Evolutionary conservation across 805 yeast species (phyloP).

Genomic region (Zygoascus flipseniorum): DNA sequence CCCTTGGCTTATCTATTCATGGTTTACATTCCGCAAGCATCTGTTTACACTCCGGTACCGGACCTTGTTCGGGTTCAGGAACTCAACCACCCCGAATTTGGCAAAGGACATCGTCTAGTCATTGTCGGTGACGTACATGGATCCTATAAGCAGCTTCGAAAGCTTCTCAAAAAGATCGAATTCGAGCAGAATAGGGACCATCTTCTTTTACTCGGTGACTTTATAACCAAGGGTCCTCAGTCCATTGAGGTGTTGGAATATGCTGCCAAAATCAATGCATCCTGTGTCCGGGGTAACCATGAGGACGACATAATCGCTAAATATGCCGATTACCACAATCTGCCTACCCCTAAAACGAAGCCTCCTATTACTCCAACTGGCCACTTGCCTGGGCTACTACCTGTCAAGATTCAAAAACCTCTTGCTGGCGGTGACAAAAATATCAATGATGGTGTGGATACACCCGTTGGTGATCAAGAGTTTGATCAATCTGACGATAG

Average conservation of each 20-base stretch:
- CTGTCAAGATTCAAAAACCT: not conserved
- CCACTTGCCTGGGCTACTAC: not conserved
- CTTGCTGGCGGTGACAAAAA: not conserved
- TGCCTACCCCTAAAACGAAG: slow-evolving; percentile 23
- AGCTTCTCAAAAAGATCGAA: slow-evolving; percentile 45
- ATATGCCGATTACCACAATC: slow-evolving; percentile 53
- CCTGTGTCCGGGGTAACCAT: slow-evolving; percentile 84
- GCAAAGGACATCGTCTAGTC: slow-evolving; percentile 39
- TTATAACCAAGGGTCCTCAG: slow-evolving; percentile 75
- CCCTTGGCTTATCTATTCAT: slow-evolving; percentile 9
- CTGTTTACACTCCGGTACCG: slow-evolving; percentile 13
- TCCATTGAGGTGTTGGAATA: slow-evolving; percentile 61
- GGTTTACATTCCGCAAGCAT: slow-evolving; percentile 11
- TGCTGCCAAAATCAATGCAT: slow-evolving; percentile 49
- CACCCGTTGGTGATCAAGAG: no score
- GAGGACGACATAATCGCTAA: slow-evolving; percentile 62
- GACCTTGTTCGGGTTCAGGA: slow-evolving; percentile 13
- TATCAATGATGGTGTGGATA: not conserved
- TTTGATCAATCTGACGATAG: slow-evolving; percentile 12
- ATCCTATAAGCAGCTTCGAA: slow-evolving; percentile 44
- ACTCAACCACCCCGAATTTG: slow-evolving; percentile 7
- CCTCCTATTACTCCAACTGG: not conserved
- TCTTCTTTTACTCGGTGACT: slow-evolving; percentile 73
- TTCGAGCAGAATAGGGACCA: slow-evolving; percentile 38
- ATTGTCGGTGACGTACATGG: slow-evolving; percentile 90